These are phyloP conservation scores for Solanum tacnaense DNA, from an alignment of 257 asterid genomes.

Conservation along the genomic window DNA sequence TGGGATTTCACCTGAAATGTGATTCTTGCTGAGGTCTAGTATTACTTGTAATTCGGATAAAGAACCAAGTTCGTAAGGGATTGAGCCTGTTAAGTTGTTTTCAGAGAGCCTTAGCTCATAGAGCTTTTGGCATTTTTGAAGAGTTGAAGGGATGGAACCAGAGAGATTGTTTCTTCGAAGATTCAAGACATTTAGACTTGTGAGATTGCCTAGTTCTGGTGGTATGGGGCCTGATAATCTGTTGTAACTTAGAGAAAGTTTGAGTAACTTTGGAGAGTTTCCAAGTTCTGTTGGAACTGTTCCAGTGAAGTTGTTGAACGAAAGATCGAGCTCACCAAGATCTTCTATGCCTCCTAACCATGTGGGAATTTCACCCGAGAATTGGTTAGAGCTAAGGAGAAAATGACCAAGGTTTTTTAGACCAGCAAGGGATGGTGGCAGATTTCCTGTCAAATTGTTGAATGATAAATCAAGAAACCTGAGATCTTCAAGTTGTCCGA, in stretches of 20 bases:
- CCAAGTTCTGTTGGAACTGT: slow-evolving; percentile 58
- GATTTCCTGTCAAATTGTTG: slow-evolving; percentile 52
- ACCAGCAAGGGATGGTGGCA: slow-evolving; percentile 37
- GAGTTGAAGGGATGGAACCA: slow-evolving; percentile 52
- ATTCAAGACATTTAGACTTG: slow-evolving; percentile 55
- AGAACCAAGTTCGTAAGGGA: slow-evolving; percentile 54
- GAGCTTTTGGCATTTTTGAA: slow-evolving; percentile 70
- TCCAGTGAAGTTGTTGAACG: slow-evolving; percentile 57
- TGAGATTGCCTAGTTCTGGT: slow-evolving; percentile 61
- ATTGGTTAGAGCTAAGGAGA: slow-evolving; percentile 45
- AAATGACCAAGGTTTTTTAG: slow-evolving; percentile 46
- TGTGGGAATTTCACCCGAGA: slow-evolving; percentile 45
- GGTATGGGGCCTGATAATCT: slow-evolving; percentile 59
- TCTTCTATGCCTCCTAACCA: slow-evolving; percentile 64
- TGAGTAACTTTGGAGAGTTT: slow-evolving; percentile 51
- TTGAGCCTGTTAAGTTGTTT: slow-evolving; percentile 50
- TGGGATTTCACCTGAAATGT: slow-evolving; percentile 63
- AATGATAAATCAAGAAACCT: slow-evolving; percentile 66
- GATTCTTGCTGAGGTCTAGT: slow-evolving; percentile 70
- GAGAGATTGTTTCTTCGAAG: slow-evolving; percentile 60
- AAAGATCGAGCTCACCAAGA: slow-evolving; percentile 77
- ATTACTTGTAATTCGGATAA: slow-evolving; percentile 69
- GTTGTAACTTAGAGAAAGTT: slow-evolving; percentile 53
- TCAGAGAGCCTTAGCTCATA: slow-evolving; percentile 74
- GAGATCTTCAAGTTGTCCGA: slow-evolving; percentile 49